Evolutionary conservation across 2,329 filamentous ascomycete genomes (phyloP), one percentile per base, ranked within the genome.

Genomic region (Lizonia empirigonia): DNA sequence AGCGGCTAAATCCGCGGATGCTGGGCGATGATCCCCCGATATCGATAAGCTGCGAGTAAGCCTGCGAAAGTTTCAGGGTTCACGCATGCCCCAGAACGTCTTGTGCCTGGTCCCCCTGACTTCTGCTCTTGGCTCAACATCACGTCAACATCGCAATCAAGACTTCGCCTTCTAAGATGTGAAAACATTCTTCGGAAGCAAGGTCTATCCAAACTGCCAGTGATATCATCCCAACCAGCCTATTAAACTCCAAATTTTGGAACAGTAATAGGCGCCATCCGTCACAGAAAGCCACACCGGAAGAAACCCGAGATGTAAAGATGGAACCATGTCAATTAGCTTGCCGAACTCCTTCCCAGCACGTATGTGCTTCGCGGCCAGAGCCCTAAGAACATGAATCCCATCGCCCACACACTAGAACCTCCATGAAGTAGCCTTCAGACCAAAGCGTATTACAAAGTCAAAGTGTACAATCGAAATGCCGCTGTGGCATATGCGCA

Each of bases 321-420:
- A 63, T 62, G 59, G 53, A 65, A 68, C 56, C 65, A 65, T 67
- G 68, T 71, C 41, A 59, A 68, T 68, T 70, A 58, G 44, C 39
- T 65, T 62, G 44, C 50, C 60, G n/a, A 50, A 69, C 61, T 67
- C 63, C 58, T 59, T 50, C 58, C 53, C n/a, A 47, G 33, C 32
- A 36, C 20, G 6, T 7, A 19, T 22, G 34, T 23, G 34, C 34
- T 33, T 38, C 53, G n/a, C 29, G 51, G 53, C 46, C 52, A 48
- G 44, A 58, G 64, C 67, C 65, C 61, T 66, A 65, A 53, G 67
- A 69, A 71, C 68, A 72, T 63, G 63, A 58, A 55, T 62, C 49
- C 62, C 62, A 63, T 64, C 53, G 64, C 70, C 68, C 68, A 71
- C 68, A 72, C 68, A 68, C 65, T 62, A 54, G 44, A 63, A 63